phyloP scores from a whole-genome alignment of 805 yeast species.

The Saccharomycopsis schoenii region DNA sequence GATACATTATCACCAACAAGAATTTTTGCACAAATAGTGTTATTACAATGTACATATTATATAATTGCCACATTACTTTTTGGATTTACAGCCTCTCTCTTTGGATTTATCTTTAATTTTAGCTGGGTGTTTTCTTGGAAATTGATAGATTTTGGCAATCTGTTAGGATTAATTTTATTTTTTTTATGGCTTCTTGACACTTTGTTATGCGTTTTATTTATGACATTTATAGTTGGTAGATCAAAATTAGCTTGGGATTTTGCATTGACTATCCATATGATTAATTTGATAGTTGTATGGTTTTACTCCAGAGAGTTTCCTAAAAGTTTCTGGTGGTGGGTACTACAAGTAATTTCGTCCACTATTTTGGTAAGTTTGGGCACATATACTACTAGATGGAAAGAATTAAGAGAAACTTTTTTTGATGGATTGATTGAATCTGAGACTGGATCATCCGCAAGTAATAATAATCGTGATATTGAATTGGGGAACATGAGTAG shows the following conservation, averaged over 20 bases:
- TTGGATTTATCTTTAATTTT: slow-evolving; percentile 60
- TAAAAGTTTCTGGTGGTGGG: slow-evolving; percentile 71
- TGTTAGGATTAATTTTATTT: slow-evolving; percentile 69
- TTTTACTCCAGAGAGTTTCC: slow-evolving; percentile 61
- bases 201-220: slow-evolving; percentile 70
- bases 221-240: slow-evolving; percentile 82
- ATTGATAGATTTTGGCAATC: slow-evolving; percentile 58
- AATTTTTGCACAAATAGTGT: slow-evolving; percentile 60
- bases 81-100: slow-evolving; percentile 51
- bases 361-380: slow-evolving; percentile 67
- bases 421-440: slow-evolving; percentile 73
- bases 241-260: slow-evolving; percentile 95
- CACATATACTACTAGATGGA: slow-evolving; percentile 87
- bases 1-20: slow-evolving; percentile 41
- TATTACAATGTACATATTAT: slow-evolving; percentile 74
- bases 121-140: slow-evolving; percentile 77
- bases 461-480: neutral
- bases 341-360: slow-evolving; percentile 60
- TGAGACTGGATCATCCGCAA: slow-evolving; percentile 30
- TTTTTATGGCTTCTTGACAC: slow-evolving; percentile 78
- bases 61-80: slow-evolving; percentile 59
- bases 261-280: slow-evolving; percentile 83
- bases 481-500: neutral
- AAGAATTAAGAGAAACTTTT: slow-evolving; percentile 79
- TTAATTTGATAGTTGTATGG: slow-evolving; percentile 66